Conservation (phyloP, 2,329 filamentous ascomycete species). For the Tricladium varicosporioides region DNA sequence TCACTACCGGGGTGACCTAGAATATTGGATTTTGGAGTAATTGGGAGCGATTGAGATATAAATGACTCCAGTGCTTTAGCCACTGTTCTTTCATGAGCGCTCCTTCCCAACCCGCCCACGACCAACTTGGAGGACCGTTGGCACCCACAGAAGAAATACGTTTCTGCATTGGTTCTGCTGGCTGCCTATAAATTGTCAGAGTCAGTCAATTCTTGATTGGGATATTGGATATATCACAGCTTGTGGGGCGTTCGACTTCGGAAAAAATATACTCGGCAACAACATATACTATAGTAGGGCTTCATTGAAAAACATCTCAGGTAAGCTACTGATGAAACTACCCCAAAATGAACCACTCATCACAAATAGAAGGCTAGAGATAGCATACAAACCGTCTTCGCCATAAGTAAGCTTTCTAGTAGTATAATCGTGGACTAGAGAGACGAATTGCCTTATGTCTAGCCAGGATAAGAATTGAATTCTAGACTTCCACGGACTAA, state of each 20-base stretch:
- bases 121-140: not conserved
- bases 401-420: not conserved
- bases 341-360: not conserved
- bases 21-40: not conserved
- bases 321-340: not conserved
- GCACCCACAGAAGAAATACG: not conserved
- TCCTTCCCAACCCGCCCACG: conserved; percentile 1
- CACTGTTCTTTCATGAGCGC: too few relatives aligned
- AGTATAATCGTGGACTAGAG: not conserved
- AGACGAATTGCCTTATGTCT: not conserved
- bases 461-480: not conserved
- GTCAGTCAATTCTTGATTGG: too few relatives aligned
- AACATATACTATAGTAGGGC: not conserved
- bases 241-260: too few relatives aligned
- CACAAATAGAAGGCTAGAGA: not conserved
- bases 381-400: not conserved
- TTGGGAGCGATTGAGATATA: too few relatives aligned
- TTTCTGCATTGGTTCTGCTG: not conserved
- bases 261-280: too few relatives aligned
- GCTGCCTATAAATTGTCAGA: too few relatives aligned
- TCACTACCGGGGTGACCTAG: not conserved
- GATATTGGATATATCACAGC: too few relatives aligned
- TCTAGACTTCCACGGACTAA: too few relatives aligned
- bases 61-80: too few relatives aligned
- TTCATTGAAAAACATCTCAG: not conserved